Evolutionary conservation across 805 yeast genomes (phyloP), one percentile per base, ranked within the genome.

Genomic region (Zygosaccharomyces rouxii): DNA sequence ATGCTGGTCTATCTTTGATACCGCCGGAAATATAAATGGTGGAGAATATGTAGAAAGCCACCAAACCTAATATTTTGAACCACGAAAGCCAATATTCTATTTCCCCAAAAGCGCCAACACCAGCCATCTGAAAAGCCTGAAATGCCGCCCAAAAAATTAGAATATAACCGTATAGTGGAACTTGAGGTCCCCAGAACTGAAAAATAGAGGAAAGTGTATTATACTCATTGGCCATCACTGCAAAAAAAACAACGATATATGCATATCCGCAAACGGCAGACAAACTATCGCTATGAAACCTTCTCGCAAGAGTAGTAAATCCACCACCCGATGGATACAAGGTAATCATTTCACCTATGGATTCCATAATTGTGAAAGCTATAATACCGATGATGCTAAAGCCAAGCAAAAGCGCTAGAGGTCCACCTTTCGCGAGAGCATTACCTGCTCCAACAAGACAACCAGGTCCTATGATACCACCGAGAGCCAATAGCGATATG

Each of bases 151-250:
- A 53, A 29, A 53, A 53, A 9, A 53, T 50, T 39, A 53, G 28
- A 23, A 48, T 47, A 37, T 50, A 50, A n/a, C 56, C 56, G 41
- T 53, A 50, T 16, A 50, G 23, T 9, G 56, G 56, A 41, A 53
- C 52, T 44, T 53, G 52, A 1, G 51, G 50, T 1, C 52, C 52
- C 54, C 54, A 53, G 44, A 22, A 76, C 60, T 44, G 79, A 74
- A 9, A 73, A 59, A 11, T 57, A 35, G 40, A 55, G 53, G 22
- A 59, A 48, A 10, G 62, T 79, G 81, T 41, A 82, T 84, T 70
- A 79, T 69, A 11, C 83, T 74, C 4, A 77, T 71, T 57, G 78
- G 80, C 47, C 81, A 71, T 55, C 82, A 77, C 56, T 86, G 71
- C 50, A 78, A 53, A 50, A 37, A 50, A 50, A 19, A 53, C 54